phyloP scores from a whole-genome alignment of 208 protist genomes.

The Porcisia hertigi region DNA sequence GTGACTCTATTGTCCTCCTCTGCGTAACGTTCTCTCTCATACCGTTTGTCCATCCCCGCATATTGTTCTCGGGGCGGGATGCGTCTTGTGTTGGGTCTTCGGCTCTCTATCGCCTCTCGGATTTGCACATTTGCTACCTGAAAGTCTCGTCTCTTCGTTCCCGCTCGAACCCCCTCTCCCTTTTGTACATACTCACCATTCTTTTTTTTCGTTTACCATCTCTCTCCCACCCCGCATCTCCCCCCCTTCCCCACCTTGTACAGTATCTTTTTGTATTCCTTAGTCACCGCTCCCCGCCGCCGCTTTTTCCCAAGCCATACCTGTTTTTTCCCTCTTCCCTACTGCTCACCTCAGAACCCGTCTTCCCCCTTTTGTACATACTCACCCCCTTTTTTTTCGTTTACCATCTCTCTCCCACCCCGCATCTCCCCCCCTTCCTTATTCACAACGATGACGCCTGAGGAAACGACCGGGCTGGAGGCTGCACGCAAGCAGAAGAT shows the following conservation, averaged over 20 bases:
- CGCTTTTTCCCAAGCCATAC: too few relatives aligned
- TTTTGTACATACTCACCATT: neutral
- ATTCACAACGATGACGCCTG: constrained; percentile 50
- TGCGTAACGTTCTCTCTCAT: neutral
- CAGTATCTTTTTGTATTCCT: neutral
- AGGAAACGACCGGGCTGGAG: constrained; percentile 76
- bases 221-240: neutral
- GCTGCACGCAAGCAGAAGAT: constrained; percentile 86
- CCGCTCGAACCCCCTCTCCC: too few relatives aligned
- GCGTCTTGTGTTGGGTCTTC: neutral
- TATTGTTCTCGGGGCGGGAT: neutral
- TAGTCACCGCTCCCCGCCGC: too few relatives aligned
- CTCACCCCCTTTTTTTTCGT: neutral
- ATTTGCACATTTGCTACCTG: too few relatives aligned
- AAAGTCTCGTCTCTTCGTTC: too few relatives aligned
- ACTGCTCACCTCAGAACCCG: neutral
- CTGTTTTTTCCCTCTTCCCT: too few relatives aligned
- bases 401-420: neutral
- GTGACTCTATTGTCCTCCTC: neutral
- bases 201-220: neutral
- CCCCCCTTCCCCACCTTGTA: neutral
- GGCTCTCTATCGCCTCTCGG: neutral
- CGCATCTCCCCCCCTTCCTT: neutral
- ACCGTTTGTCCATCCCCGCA: neutral
- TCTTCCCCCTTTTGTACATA: neutral